Evolutionary conservation across 2,329 filamentous ascomycete species (phyloP).

Genomic region (Botryosphaeria dothidea): DNA sequence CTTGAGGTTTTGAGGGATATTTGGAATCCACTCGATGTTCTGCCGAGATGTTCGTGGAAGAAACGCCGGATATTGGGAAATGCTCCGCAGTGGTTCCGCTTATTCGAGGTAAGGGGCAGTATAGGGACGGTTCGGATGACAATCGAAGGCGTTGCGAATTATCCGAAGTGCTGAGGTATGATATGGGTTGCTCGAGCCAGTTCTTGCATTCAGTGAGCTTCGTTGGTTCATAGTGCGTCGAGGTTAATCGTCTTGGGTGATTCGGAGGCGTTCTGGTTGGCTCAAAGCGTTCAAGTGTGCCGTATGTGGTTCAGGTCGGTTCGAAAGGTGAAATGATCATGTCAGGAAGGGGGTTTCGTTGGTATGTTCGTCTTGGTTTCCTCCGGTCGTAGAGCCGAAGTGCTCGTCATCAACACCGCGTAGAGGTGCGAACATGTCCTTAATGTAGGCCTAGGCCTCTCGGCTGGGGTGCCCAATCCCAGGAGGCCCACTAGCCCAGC

Average conservation of each 20-base stretch:
- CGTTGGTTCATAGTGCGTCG: neutral
- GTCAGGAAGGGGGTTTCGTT: neutral
- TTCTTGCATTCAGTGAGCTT: neutral
- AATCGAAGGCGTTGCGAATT: neutral
- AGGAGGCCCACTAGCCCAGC: neutral
- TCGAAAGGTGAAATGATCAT: neutral
- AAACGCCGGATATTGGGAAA: neutral
- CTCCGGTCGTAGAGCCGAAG: neutral
- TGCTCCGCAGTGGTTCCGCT: neutral
- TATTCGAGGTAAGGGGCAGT: neutral
- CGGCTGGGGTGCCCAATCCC: neutral
- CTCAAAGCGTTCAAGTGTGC: neutral
- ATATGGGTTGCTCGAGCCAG: neutral
- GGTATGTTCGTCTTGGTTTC: neutral
- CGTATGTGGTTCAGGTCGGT: neutral
- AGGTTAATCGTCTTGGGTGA: neutral
- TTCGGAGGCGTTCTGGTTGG: neutral
- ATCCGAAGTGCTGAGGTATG: neutral
- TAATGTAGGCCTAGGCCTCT: neutral
- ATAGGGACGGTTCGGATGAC: neutral
- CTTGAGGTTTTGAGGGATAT: too few species aligned
- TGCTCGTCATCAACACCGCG: neutral
- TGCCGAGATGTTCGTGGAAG: neutral
- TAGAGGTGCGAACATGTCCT: neutral
- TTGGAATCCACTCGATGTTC: too few species aligned